phyloP scores from a whole-genome alignment of 1,284 basidiomycete species.

The Neolentinus lepideus region DNA sequence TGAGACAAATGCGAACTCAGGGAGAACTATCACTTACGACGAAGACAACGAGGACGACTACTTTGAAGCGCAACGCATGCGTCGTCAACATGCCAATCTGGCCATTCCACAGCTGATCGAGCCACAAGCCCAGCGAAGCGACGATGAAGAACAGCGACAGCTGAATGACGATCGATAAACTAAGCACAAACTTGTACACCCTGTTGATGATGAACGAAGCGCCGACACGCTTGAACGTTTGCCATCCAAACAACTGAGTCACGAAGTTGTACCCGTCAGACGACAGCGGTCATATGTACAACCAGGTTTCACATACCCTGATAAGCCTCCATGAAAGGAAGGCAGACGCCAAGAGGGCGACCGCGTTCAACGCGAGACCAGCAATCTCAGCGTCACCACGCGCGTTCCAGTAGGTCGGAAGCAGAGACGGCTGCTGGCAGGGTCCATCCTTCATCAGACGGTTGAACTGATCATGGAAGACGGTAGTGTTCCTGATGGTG shows the following conservation, averaged over 20 bases:
- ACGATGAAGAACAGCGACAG: conserved; percentile 72
- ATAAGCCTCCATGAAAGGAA: conserved; percentile 69
- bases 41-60: conserved; percentile 47
- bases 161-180: conserved; percentile 67
- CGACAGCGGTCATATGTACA: background rate
- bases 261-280: conserved; percentile 3
- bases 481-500: conserved; percentile 51
- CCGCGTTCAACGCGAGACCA: conserved; percentile 56
- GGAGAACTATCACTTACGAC: conserved; percentile 34
- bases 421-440: conserved; percentile 46
- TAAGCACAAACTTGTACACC: conserved; percentile 64
- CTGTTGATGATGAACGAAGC: conserved; percentile 69
- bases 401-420: conserved; percentile 52
- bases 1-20: conserved; percentile 1
- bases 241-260: conserved; percentile 66
- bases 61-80: conserved; percentile 43
- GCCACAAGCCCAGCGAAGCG: conserved; percentile 62
- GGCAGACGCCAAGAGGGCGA: conserved; percentile 50
- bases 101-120: conserved; percentile 68
- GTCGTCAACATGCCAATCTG: conserved; percentile 45
- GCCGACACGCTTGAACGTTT: conserved; percentile 79
- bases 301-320: conserved; percentile 38
- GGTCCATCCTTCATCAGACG: conserved; percentile 55
- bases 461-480: conserved; percentile 50
- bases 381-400: conserved; percentile 53